phyloP scores from a whole-genome alignment of 1,284 basidiomycete species.

The Cerioporus squamosus region DNA sequence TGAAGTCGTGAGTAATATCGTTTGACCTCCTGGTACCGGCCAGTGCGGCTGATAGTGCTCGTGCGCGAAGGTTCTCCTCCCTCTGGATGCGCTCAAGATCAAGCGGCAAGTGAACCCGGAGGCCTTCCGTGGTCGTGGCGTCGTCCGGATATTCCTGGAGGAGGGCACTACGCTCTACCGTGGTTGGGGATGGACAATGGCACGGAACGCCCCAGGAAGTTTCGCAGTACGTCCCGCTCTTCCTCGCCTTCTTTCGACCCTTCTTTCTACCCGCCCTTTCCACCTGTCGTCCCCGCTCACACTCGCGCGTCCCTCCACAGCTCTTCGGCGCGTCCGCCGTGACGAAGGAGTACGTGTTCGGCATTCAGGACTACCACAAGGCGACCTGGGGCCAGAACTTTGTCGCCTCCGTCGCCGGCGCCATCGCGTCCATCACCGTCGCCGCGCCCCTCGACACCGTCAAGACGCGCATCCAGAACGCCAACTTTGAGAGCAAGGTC shows the following conservation, averaged over 20 bases:
- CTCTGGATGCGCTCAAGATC: constrained; percentile 97
- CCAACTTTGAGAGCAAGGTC: constrained; percentile 95
- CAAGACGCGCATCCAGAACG: constrained; percentile 98
- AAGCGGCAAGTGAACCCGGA: constrained; percentile 98
- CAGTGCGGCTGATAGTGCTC: too few species aligned
- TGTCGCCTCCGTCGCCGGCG: constrained; percentile 91
- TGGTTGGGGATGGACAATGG: constrained; percentile 99
- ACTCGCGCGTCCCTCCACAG: constrained; percentile 41
- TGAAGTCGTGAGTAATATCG: constrained; percentile 77
- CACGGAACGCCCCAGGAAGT: constrained; percentile 93
- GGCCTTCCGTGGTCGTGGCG: constrained; percentile 91
- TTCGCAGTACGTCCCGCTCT: constrained; percentile 77
- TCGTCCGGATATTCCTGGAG: constrained; percentile 89
- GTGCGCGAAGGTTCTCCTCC: constrained; percentile 75
- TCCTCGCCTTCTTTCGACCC: neutral
- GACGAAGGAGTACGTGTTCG: constrained; percentile 93
- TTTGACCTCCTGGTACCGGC: neutral
- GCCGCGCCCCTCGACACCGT: constrained; percentile 96
- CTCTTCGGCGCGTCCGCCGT: constrained; percentile 96
- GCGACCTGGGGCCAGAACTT: constrained; percentile 98
- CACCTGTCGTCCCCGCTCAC: neutral
- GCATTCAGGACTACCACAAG: constrained; percentile 86
- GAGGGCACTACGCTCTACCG: constrained; percentile 93
- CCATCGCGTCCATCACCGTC: constrained; percentile 94
- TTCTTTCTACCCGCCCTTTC: neutral